Evolutionary conservation across 371 early-diverging fungal species (phyloP), one percentile per base, ranked within the genome.

Genomic region (Mortierella sp.): DNA sequence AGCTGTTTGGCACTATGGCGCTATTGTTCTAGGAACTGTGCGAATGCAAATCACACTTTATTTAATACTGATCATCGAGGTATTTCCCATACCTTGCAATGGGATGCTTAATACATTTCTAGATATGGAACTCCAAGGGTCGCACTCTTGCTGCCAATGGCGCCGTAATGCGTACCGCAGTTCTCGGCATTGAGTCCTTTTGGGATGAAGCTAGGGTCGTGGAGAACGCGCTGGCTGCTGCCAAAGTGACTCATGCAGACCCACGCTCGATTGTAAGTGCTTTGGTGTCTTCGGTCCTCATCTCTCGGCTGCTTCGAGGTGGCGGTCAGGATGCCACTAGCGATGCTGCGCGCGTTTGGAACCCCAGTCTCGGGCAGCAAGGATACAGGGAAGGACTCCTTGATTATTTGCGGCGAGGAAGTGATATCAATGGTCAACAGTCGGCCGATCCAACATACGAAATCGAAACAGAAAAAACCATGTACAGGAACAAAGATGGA

Each of bases 231-330:
- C 82, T 87, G 10, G 86, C 89, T 5, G 89, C 88, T 38, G 89
- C 90, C 48, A 86, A 85, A 52, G 86, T 90, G 43, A 91, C 92
- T 8, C 92, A 92, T 62, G 90, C 92, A n/a, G 92, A 93, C 71
- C 91, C 90, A 50, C 84, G 92, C 4, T 91, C 91, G 67, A 77
- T 91, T 74, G 84, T 91, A 32, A 86, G 89, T 41, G 90, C 90
- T 67, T 81, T 88, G 3, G 80, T 92, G 47, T 80, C 89, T 1
- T 87, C 90, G 16, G 86, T 85, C 16, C 63, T 93, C 58, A 85
- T 92, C 28, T 87, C 92, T n/a, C 85, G 89, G 65, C 83, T 90
- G 65, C 73, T 84, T 53, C 77, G 75, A 70, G 84, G 83, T 53
- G 77, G 84, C 32, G 73, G 75, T 19, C 55, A 64, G 22, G 57